Percentiles rank a stretch among this genome's conserved stretches.
These are phyloP conservation scores for Trichoderma koningiopsis DNA, from an alignment of 2,329 filamentous ascomycete genomes.

Conservation along the genomic window DNA sequence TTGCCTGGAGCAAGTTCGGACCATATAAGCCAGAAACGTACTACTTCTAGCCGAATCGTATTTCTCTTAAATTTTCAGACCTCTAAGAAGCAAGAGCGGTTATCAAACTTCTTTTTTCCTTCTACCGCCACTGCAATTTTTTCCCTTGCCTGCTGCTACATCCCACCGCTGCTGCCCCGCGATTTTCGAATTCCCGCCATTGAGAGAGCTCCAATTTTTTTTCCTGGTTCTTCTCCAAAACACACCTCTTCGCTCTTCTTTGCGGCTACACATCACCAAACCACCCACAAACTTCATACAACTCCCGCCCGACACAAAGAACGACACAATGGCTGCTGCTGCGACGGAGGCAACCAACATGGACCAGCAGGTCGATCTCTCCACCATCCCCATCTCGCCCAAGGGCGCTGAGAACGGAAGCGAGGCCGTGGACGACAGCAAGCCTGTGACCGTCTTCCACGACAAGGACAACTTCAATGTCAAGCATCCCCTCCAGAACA, in stretches of 20 bases:
- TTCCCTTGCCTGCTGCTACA: constrained; percentile 24
- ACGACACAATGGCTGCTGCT: constrained; percentile 41
- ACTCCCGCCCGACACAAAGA: neutral
- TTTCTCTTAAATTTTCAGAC: neutral
- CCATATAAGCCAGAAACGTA: neutral
- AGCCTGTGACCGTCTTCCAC: constrained; percentile 92
- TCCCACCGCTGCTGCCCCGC: constrained; percentile 35
- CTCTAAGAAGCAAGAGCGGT: constrained; percentile 35
- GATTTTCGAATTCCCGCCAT: constrained; percentile 29
- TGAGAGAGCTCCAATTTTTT: constrained; percentile 10
- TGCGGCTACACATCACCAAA: neutral
- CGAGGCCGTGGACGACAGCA: constrained; percentile 53
- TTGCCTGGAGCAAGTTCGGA: constrained; percentile 47
- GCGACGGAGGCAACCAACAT: constrained; percentile 41
- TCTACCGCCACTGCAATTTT: constrained; percentile 31
- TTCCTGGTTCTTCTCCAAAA: neutral
- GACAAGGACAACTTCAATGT: constrained; percentile 99
- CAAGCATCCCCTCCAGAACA: constrained; percentile 96
- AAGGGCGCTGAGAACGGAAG: constrained; percentile 53
- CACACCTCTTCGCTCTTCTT: neutral
- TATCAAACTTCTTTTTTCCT: constrained; percentile 32
- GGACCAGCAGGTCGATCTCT: constrained; percentile 65
- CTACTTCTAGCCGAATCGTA: neutral
- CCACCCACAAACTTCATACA: neutral
- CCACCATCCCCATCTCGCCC: constrained; percentile 68